A percentile compares a stretch with the other conserved stretches of the same genome.
phyloP scores from a whole-genome alignment of 2,329 filamentous ascomycete genomes.

The Diplocarpon mali region DNA sequence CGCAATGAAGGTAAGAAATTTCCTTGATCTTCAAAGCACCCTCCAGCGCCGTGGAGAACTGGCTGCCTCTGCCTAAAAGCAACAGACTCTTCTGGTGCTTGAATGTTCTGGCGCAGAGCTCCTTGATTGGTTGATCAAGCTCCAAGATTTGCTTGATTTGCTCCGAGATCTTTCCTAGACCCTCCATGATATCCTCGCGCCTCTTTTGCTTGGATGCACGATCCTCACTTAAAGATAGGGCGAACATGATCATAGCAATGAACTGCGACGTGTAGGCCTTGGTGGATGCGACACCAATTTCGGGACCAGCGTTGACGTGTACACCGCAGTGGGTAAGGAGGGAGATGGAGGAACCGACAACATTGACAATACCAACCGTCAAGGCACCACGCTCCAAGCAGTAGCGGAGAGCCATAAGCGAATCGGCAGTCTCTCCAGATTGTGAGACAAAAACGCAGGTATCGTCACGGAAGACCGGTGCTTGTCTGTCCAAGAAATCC shows the following conservation, averaged over 20 bases:
- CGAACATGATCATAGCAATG: constrained; percentile 99
- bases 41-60: constrained; percentile 94
- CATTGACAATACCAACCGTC: constrained; percentile 97
- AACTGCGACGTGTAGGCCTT: constrained; percentile 99
- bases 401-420: constrained; percentile 92
- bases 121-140: constrained; percentile 88
- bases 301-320: constrained; percentile 96
- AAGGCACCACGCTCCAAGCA: constrained; percentile 94
- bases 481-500: constrained; percentile 93
- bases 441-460: constrained; percentile 98
- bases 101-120: constrained; percentile 83
- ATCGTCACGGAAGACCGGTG: constrained; percentile 97
- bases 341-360: constrained; percentile 96
- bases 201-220: constrained; percentile 87
- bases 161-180: constrained; percentile 72
- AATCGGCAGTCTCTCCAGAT: constrained; percentile 97
- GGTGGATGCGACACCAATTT: constrained; percentile 97
- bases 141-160: constrained; percentile 90
- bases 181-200: constrained; percentile 92
- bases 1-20: constrained; percentile 98
- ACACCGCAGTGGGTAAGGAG: constrained; percentile 99
- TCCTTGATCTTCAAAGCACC: constrained; percentile 99
- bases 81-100: constrained; percentile 96
- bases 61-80: constrained; percentile 85
- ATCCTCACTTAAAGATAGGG: constrained; percentile 90